phyloP scores from a whole-genome alignment of 768 basidiomycete species.

The Boletus reticulatus region DNA sequence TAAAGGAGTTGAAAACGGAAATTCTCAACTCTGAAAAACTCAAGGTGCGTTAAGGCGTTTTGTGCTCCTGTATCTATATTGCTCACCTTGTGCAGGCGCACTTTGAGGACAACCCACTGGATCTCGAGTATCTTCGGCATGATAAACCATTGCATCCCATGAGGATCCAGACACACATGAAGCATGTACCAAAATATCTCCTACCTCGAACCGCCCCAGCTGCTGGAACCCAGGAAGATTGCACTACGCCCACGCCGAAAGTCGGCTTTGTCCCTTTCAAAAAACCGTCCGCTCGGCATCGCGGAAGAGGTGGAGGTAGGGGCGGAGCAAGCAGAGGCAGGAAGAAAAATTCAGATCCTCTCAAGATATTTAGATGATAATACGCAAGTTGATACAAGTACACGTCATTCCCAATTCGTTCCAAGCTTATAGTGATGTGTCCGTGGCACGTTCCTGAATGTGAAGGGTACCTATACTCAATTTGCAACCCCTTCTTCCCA shows the following conservation, averaged over 20 bases:
- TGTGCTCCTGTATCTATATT: background rate
- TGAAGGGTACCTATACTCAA: slow-evolving; percentile 11
- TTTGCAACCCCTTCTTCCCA: slow-evolving; percentile 66
- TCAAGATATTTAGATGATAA: slow-evolving; percentile 65
- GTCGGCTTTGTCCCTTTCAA: slow-evolving; percentile 73
- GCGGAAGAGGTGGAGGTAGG: slow-evolving; percentile 49
- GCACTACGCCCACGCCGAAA: slow-evolving; percentile 17
- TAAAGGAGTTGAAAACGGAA: slow-evolving; percentile 92
- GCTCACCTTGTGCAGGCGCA: slow-evolving; percentile 63
- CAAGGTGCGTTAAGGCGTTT: slow-evolving; percentile 56
- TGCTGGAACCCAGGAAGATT: slow-evolving; percentile 34
- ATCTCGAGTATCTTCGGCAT: slow-evolving; percentile 88
- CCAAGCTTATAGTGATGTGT: background rate
- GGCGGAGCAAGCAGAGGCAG: slow-evolving; percentile 36
- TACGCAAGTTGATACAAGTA: background rate
- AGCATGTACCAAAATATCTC: slow-evolving; percentile 91
- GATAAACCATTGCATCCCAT: slow-evolving; percentile 93
- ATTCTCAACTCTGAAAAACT: slow-evolving; percentile 95
- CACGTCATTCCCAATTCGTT: background rate
- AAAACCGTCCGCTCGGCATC: slow-evolving; percentile 46
- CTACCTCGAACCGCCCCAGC: slow-evolving; percentile 70
- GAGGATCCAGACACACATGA: slow-evolving; percentile 90
- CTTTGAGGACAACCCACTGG: slow-evolving; percentile 95
- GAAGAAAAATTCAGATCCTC: slow-evolving; percentile 76
- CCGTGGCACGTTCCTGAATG: background rate